Percentiles rank a stretch among this genome's conserved stretches.
phyloP scores from a whole-genome alignment of 2,329 filamentous ascomycete genomes.

The Fusarium palustre region DNA sequence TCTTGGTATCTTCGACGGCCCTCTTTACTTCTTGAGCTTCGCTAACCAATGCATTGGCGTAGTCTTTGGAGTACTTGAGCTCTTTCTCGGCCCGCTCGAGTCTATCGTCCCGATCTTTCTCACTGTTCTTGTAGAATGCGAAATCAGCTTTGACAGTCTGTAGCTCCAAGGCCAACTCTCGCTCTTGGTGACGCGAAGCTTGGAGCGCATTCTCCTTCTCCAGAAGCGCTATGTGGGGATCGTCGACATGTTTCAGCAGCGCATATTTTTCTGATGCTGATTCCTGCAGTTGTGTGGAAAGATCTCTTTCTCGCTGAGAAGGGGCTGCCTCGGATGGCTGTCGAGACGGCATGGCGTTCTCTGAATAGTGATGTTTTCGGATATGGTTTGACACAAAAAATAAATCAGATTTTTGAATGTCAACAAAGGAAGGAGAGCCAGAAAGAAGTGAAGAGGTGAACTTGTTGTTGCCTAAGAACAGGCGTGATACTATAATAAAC shows the following conservation, averaged over 20 bases:
- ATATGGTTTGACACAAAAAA: background rate
- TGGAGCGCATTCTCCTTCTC: slow-evolving; percentile 10
- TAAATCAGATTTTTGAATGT: background rate
- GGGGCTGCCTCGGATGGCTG: background rate
- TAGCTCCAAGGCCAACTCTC: slow-evolving; percentile 7
- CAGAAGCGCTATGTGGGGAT: background rate
- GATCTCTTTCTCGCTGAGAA: slow-evolving; percentile 20
- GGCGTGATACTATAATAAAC: background rate
- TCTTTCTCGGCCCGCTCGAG: background rate
- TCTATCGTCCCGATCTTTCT: background rate
- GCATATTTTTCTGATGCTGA: slow-evolving; percentile 2
- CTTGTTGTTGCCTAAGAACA: background rate
- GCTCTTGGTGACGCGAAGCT: slow-evolving; percentile 5
- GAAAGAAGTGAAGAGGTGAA: background rate
- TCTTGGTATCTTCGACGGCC: background rate
- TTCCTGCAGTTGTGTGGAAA: slow-evolving; percentile 12
- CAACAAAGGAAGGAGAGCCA: background rate
- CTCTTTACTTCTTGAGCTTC: background rate
- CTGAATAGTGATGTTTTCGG: background rate
- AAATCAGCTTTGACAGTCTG: background rate
- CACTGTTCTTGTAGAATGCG: background rate
- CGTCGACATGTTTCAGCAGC: background rate
- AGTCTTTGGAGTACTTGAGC: background rate
- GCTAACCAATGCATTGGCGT: background rate
- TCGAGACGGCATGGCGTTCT: slow-evolving; percentile 6